A percentile compares a stretch with the other conserved stretches of the same genome.
Conservation (phyloP, 176 grass and related monocot genomes). For the Oryza coarctata region DNA sequence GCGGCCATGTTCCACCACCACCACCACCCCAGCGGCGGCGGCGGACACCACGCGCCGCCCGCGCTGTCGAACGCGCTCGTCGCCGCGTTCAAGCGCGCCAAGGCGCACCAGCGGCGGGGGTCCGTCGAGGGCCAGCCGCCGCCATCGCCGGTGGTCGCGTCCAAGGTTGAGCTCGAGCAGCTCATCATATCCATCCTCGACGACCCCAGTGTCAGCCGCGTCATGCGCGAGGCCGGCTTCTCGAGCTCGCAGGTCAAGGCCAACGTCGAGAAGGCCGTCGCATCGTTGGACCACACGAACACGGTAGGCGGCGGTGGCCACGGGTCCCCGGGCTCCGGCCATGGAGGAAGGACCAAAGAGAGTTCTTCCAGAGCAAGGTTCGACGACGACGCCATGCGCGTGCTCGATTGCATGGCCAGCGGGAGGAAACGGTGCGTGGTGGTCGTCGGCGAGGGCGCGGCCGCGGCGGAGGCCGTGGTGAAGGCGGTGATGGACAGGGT, state of each 20-base stretch:
- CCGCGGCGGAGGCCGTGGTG: constrained; percentile 37
- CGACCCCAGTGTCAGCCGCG: constrained; percentile 88
- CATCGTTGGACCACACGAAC: background rate
- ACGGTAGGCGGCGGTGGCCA: background rate
- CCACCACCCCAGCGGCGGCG: background rate
- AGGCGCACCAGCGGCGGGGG: constrained; percentile 83
- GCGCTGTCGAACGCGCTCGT: constrained; percentile 94
- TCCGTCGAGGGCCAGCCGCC: constrained; percentile 26
- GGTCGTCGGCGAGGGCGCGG: constrained; percentile 49
- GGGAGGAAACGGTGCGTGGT: constrained; percentile 47
- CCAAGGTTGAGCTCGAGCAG: constrained; percentile 83
- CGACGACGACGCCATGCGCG: constrained; percentile 51
- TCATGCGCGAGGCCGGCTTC: constrained; percentile 97
- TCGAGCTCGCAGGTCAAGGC: constrained; percentile 79
- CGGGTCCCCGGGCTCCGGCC: background rate
- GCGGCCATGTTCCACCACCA: constrained; percentile 41
- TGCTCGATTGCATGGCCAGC: constrained; percentile 58
- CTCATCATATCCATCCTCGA: constrained; percentile 96
- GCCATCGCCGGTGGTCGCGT: constrained; percentile 34
- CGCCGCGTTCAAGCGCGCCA: constrained; percentile 91
- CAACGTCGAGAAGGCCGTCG: constrained; percentile 62
- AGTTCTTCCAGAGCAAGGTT: background rate
- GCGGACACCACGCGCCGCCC: constrained; percentile 30
- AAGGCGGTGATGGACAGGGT: constrained; percentile 77
- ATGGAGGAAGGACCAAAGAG: background rate